Conservation (phyloP, 805 yeast species). For the Candida maris region DNA sequence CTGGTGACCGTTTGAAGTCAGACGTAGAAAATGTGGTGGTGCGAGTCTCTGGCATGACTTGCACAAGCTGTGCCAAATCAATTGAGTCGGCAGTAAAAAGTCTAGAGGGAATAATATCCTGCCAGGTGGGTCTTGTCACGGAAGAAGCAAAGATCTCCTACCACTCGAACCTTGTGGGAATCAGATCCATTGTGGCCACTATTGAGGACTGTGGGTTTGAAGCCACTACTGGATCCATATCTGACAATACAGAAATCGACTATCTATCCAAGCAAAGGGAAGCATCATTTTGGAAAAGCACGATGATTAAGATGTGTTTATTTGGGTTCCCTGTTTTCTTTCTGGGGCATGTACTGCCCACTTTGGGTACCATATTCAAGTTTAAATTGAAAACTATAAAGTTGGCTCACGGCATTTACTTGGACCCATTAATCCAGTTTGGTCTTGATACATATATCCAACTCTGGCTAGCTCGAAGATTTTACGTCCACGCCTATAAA, state of each 20-base stretch:
- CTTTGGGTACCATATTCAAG: slow-evolving; percentile 25
- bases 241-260: slow-evolving; percentile 65
- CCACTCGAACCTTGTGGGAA: slow-evolving; percentile 51
- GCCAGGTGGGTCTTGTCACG: slow-evolving; percentile 48
- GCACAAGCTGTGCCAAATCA: slow-evolving; percentile 49
- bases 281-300: slow-evolving; percentile 63
- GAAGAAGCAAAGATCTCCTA: slow-evolving; percentile 54
- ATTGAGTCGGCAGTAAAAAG: slow-evolving; percentile 45
- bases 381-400: slow-evolving; percentile 7
- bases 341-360: slow-evolving; percentile 48
- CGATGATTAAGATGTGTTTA: slow-evolving; percentile 46
- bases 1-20: slow-evolving; percentile 4
- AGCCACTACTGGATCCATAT: slow-evolving; percentile 47
- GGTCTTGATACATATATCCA: slow-evolving; percentile 57
- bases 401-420: slow-evolving; percentile 52
- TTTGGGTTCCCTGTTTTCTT: slow-evolving; percentile 62
- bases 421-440: slow-evolving; percentile 62
- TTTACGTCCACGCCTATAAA: slow-evolving; percentile 59
- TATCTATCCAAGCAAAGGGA: slow-evolving; percentile 68
- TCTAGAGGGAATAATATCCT: slow-evolving; percentile 46
- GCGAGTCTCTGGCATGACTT: slow-evolving; percentile 57
- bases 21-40: slow-evolving; percentile 24
- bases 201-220: slow-evolving; percentile 52
- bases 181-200: slow-evolving; percentile 55
- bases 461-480: slow-evolving; percentile 62